Base-by-base conservation (phyloP, 2,329 filamentous ascomycete species). In the Epichloe uncinata region DNA sequence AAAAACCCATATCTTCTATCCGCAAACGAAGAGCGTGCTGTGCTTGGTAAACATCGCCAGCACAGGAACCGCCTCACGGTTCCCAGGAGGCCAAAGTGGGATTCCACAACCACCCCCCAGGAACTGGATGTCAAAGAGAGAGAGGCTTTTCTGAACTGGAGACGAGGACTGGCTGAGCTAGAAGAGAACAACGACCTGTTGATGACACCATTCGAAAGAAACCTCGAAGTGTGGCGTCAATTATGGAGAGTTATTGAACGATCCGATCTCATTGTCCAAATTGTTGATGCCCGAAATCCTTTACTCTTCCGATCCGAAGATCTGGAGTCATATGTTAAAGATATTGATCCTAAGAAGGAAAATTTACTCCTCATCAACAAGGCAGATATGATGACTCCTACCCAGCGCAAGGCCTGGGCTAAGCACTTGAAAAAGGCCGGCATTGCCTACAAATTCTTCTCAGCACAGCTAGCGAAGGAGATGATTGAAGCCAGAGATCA, bases 191-290 rank as follows among this genome's bases (percentile, higher is more conserved):
- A 96, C 52, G 93, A 98, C 65, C 69, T 98, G 50, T 77, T 98
- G 49, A 90, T 98, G 87, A 98, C 93, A 0, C 93, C 93, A 0
- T 98, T 98, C 61, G 93, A 98, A 74, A 80, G 93, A 52, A 98
- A 98, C 64, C 63, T 98, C 54, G 94, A 98, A 63, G 93, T 98
- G 30, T 98, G 93, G 93, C 82, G 93, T 63, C 93, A 98, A 68
- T 64, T 98, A 59, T 98, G 93, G 93, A 81, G 93, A 70, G 93
- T 98, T 52, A 96, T 98, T 60, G 93, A 98, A 73, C 78, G 93
- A 53, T 96, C 89, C 15, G 93, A 98, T 66, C 72, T 98, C 40
- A 80, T 98, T 3, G 93, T 98, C 36, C 93, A 98, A 72, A 98
- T 98, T 71, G 93, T 98, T 49, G 93, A 98, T 70, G 93, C 94